Evolutionary conservation across 2,329 filamentous ascomycete species (phyloP).

Genomic region (Exophiala mesophila): DNA sequence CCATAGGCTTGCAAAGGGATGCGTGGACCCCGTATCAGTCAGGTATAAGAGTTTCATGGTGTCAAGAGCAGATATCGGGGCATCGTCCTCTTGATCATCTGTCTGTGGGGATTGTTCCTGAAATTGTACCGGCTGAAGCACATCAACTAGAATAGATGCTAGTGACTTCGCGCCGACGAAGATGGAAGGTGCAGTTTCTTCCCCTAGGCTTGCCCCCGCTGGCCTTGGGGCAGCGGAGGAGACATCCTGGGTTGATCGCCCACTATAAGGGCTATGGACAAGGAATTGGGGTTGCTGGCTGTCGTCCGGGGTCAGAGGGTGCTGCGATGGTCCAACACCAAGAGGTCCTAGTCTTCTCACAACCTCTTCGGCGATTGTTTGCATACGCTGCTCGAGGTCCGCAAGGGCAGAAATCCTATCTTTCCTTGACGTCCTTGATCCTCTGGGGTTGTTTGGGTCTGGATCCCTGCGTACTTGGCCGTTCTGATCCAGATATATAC

Average conservation of each 20-base stretch:
- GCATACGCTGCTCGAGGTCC: constrained; percentile 9
- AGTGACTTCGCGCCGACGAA: constrained; percentile 8
- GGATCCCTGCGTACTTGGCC: constrained; percentile 4
- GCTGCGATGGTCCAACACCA: neutral
- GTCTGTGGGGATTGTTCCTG: constrained; percentile 2
- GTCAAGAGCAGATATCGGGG: constrained; percentile 5
- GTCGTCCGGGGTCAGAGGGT: too few relatives aligned
- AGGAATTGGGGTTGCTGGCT: neutral
- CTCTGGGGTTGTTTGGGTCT: neutral
- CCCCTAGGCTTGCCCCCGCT: neutral
- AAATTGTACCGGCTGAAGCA: neutral
- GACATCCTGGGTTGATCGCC: neutral
- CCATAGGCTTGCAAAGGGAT: constrained; percentile 10
- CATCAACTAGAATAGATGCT: constrained; percentile 7
- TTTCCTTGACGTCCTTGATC: constrained; percentile 5
- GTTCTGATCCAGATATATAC: constrained; percentile 8
- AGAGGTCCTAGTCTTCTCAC: constrained; percentile 2
- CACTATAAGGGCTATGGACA: neutral
- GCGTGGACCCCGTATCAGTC: constrained; percentile 9
- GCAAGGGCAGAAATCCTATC: constrained; percentile 6
- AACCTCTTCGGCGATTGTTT: constrained; percentile 9
- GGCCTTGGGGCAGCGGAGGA: neutral
- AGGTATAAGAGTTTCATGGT: constrained; percentile 11
- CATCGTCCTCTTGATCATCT: neutral
- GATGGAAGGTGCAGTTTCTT: neutral